Evolutionary conservation across 2,329 filamentous ascomycete species (phyloP), one percentile per base, ranked within the genome.

Genomic region (Trichoderma sp.): DNA sequence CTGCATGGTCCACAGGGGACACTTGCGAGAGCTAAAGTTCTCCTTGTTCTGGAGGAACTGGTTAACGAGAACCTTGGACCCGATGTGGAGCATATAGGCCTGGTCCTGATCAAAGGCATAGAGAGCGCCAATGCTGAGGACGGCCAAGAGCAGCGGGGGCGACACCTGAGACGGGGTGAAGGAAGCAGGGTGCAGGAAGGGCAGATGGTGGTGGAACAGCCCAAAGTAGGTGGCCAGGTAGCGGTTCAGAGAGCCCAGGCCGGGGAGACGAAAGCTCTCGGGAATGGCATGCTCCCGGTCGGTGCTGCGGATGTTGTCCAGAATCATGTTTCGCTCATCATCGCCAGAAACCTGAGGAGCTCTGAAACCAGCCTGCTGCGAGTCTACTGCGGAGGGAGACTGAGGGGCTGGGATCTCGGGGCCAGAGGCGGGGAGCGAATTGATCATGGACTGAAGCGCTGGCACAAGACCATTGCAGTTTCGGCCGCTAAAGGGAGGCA

Each of bases 41-140:
- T 98, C 95, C 86, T 98, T 98, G 84, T 98, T 97, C 82, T 97
- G 94, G 74, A 99, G 82, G 81, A 98, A 98, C 80, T 98, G 94
- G 80, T 97, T 98, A 77, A 98, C 95, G 20, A 99, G 88, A 32
- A 98, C 93, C 85, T 98, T 99, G 72, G 96, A 97, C 20, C 95
- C 96, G 76, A 98, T 97, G 83, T 99, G 96, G 26, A 98, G 89
- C 87, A 97, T 94, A 80, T 98, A 98, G 0, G 96, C 96, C 80
- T 97, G 93, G 77, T 98, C 95, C 79, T 97, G 94, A 79, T 98
- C 95, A 80, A 98, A 98, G 17, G 95, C 95, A 82, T 98, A 98
- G 23, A 99, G 85, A 11, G 96, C 95, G 77, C 96, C 96, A 74
- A 99, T 98, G 30, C 96, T 98, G 66, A 99, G 85, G 17, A 98